Base-by-base conservation (phyloP, 192 early-diverging fungal genomes). In the Powellomyces hirtus region DNA sequence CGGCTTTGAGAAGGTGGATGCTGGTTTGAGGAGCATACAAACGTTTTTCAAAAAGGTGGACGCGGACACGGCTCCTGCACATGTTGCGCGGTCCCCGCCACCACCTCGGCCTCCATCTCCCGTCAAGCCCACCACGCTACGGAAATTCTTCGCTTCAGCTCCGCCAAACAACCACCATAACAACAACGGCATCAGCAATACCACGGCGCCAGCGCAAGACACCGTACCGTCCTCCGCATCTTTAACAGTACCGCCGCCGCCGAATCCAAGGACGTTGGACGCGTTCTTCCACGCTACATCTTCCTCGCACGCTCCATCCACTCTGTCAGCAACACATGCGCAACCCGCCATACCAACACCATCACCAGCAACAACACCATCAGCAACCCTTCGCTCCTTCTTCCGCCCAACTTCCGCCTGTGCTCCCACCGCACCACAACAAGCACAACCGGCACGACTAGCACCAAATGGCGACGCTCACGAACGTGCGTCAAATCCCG, bases 1-100 rank as follows among this genome's bases (percentile, higher is more conserved):
- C 20, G 26, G 56, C 42, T 72, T 65, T 58, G 66, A 34, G 11
- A 38, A 52, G 22, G 33, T 50, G 55, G 63, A 40, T 27, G 4
- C 1, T 18, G 18, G 44, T 27, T 11, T 38, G 14, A 27, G 40
- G 38, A n/a, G 22, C 10, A 31, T 33, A 0, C 31, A 20, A 18
- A 27, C 38, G 24, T 63, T 7, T 1, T 20, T 22, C 31, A 70
- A 22, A 16, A 36, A 31, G 45, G 56, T 24, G 65, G 31, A 57
- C 26, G 30, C 20, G 35, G 18, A 1, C 22, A 24, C 20, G 49
- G 46, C 8, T 1, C 24, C 30, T 18, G 20, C 4, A 1, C 14
- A 13, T 33, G 66, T 16, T 11, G 57, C 30, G 40, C 16, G 35
- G 0, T 40, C 58, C 44, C 29, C 18, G 0, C 29, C 40, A 0